These are phyloP conservation scores for Spergularia azorica DNA, from an alignment of 179 eudicot species.

Conservation along the genomic window DNA sequence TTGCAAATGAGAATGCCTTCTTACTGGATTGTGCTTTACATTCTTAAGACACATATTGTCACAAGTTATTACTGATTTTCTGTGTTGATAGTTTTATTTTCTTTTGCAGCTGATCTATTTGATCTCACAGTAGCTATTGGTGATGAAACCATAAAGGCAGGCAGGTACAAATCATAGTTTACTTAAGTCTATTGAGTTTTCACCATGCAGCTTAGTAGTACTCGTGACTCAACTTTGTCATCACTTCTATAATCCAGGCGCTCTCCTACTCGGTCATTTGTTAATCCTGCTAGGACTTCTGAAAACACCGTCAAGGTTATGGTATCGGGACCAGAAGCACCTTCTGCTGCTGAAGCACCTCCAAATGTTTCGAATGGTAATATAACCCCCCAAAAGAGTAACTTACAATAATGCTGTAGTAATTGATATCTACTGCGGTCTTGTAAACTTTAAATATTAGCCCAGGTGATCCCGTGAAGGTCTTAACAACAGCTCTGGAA, in stretches of 20 bases:
- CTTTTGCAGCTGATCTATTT: conserved; percentile 29
- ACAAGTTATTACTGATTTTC: no score
- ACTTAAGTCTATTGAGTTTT: neutral
- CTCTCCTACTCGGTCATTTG: conserved; percentile 33
- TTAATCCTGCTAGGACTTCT: conserved; percentile 26
- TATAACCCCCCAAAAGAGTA: conserved; percentile 9
- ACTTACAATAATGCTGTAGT: neutral
- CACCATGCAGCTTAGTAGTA: neutral
- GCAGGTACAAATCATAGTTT: conserved; percentile 27
- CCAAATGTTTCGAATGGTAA: conserved; percentile 30
- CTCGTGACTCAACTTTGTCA: neutral
- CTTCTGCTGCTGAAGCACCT: neutral
- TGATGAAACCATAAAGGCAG: conserved; percentile 27
- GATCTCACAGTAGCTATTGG: conserved; percentile 15
- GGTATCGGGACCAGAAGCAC: conserved; percentile 17
- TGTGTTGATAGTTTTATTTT: neutral
- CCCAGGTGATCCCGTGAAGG: neutral
- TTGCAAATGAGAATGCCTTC: no score
- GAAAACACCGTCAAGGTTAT: neutral
- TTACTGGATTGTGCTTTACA: no score
- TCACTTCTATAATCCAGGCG: conserved; percentile 16
- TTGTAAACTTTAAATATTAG: neutral
- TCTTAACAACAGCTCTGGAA: neutral
- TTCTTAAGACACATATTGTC: no score
- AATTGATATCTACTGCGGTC: neutral